Conservation (phyloP, 2,329 filamentous ascomycete species). For the Helminthosporium solani region DNA sequence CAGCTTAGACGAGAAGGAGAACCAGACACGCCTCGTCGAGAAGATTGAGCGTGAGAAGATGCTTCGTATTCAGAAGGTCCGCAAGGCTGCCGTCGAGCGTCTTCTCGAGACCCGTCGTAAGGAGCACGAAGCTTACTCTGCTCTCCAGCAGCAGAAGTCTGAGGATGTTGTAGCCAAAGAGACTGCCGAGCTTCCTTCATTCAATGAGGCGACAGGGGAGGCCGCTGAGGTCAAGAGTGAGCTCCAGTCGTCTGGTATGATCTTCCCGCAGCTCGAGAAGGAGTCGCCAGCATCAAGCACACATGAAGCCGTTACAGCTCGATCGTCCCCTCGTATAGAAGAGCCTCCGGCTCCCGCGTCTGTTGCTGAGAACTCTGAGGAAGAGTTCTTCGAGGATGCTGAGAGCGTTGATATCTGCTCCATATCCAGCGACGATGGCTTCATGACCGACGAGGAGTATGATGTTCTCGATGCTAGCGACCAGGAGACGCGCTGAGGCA, state of each 20-base stretch:
- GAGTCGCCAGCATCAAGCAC: slow-evolving; percentile 82
- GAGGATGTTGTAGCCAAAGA: slow-evolving; percentile 11
- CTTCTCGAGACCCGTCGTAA: slow-evolving; percentile 34
- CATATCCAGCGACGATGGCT: slow-evolving; percentile 64
- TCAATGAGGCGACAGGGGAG: slow-evolving; percentile 30
- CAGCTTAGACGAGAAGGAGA: slow-evolving; percentile 12
- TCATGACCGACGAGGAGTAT: slow-evolving; percentile 97
- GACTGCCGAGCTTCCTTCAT: slow-evolving; percentile 33
- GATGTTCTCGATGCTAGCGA: slow-evolving; percentile 95
- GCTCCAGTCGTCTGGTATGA: slow-evolving; percentile 64
- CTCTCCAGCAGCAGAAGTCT: slow-evolving; percentile 10
- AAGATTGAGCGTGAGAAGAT: slow-evolving; percentile 27
- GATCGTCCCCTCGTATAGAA: slow-evolving; percentile 25
- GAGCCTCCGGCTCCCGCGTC: slow-evolving; percentile 34
- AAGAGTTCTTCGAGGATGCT: slow-evolving; percentile 60
- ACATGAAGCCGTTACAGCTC: slow-evolving; percentile 58
- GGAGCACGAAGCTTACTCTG: slow-evolving; percentile 33
- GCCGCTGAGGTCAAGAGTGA: slow-evolving; percentile 10
- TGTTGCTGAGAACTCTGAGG: slow-evolving; percentile 43
- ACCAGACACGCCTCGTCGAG: slow-evolving; percentile 11
- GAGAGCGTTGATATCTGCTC: slow-evolving; percentile 56
- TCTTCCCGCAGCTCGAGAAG: slow-evolving; percentile 95
- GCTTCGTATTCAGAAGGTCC: slow-evolving; percentile 29
- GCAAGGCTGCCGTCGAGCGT: slow-evolving; percentile 38
- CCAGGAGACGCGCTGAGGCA: slow-evolving; percentile 59